Conservation (phyloP, 2,329 filamentous ascomycete genomes). For the Fusarium avenaceum region DNA sequence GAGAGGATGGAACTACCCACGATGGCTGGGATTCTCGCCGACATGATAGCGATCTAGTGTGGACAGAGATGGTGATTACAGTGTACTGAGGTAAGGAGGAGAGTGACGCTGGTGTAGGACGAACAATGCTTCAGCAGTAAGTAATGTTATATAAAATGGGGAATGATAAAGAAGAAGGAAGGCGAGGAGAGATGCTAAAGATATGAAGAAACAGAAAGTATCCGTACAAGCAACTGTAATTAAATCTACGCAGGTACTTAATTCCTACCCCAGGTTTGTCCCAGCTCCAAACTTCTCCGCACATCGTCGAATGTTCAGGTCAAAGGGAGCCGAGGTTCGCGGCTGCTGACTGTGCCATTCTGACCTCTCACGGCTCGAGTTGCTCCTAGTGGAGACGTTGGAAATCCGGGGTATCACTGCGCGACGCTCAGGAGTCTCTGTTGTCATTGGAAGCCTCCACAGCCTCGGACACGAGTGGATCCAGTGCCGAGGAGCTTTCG, state of each 20-base stretch:
- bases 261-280: slow-evolving; percentile 34
- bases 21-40: slow-evolving; percentile 53
- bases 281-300: slow-evolving; percentile 47
- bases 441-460: slow-evolving; percentile 34
- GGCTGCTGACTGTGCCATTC: slow-evolving; percentile 31
- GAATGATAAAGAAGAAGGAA: slow-evolving; percentile 1
- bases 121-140: slow-evolving; percentile 12
- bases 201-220: slow-evolving; percentile 24
- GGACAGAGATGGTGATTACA: slow-evolving; percentile 9
- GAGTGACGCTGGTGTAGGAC: slow-evolving; percentile 13
- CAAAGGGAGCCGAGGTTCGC: slow-evolving; percentile 45
- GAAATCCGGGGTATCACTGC: slow-evolving; percentile 46
- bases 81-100: slow-evolving; percentile 1
- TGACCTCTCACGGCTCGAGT: slow-evolving; percentile 30
- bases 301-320: slow-evolving; percentile 43
- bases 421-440: not conserved
- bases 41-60: slow-evolving; percentile 45
- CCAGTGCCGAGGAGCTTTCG: slow-evolving; percentile 33
- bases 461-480: slow-evolving; percentile 40
- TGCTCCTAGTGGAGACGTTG: slow-evolving; percentile 22
- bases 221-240: slow-evolving; percentile 4
- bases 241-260: slow-evolving; percentile 2
- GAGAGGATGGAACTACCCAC: slow-evolving; percentile 40
- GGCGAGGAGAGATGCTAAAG: slow-evolving; percentile 2
- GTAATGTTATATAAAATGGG: not conserved